Evolutionary conservation across 371 early-diverging fungal genomes (phyloP).

Genomic region (Fennellomyces sp.): DNA sequence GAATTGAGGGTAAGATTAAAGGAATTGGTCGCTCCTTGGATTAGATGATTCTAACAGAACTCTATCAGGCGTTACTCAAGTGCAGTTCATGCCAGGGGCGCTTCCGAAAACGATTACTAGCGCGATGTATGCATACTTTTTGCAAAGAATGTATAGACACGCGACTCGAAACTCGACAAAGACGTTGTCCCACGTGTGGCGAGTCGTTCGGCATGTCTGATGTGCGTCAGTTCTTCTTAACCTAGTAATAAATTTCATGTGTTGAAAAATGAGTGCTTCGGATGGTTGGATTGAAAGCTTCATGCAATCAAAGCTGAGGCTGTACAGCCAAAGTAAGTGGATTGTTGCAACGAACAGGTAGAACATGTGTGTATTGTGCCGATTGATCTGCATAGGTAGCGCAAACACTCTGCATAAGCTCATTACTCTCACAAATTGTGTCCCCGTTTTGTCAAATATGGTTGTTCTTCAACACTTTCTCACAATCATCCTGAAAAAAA

Average conservation of each 20-base stretch:
- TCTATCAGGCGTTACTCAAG: conserved; percentile 73
- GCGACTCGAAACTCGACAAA: conserved; percentile 87
- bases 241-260: no score
- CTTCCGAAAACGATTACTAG: conserved; percentile 83
- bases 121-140: conserved; percentile 96
- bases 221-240: conserved; percentile 87
- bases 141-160: conserved; percentile 94
- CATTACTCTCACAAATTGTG: no score
- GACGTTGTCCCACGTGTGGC: conserved; percentile 98
- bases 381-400: no score
- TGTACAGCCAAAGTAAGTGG: no score
- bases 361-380: no score
- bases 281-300: no score
- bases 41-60: not conserved
- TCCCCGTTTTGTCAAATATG: no score
- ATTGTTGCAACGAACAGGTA: no score
- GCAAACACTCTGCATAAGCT: no score
- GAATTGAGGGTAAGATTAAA: conserved; percentile 39
- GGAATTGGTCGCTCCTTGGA: not conserved
- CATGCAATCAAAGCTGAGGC: no score
- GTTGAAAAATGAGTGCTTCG: not conserved
- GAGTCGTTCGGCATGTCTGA: conserved; percentile 91
- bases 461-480: no score
- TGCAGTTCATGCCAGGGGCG: conserved; percentile 85
- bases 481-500: no score